phyloP scores from a whole-genome alignment of 768 basidiomycete species.

The Harrya chromipes region DNA sequence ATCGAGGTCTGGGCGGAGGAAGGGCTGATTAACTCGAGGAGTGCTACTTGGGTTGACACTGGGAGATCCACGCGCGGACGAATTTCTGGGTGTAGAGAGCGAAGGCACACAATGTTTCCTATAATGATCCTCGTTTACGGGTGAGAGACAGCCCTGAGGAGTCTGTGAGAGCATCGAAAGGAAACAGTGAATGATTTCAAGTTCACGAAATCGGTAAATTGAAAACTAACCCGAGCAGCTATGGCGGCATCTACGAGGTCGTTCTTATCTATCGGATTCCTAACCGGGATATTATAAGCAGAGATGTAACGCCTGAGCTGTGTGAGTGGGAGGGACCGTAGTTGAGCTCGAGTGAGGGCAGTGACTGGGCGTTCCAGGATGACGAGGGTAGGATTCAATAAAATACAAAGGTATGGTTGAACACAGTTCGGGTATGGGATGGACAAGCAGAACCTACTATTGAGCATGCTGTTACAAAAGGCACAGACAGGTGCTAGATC shows the following conservation, averaged over 20 bases:
- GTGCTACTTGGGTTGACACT: slow-evolving; percentile 6
- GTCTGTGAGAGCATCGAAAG: slow-evolving; percentile 35
- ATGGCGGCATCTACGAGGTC: slow-evolving; percentile 70
- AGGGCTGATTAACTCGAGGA: slow-evolving; percentile 34
- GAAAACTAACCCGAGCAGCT: slow-evolving; percentile 42
- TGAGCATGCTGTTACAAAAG: slow-evolving; percentile 69
- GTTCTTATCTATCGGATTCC: slow-evolving; percentile 70
- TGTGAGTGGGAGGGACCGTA: slow-evolving; percentile 53
- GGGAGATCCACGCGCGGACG: slow-evolving; percentile 12
- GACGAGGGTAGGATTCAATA: neutral
- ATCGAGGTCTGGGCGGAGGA: slow-evolving; percentile 64
- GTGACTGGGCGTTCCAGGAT: slow-evolving; percentile 53
- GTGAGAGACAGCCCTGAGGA: slow-evolving; percentile 58
- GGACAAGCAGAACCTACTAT: slow-evolving; percentile 41
- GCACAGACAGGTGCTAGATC: slow-evolving; percentile 66
- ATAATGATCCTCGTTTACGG: slow-evolving; percentile 53
- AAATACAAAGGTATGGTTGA: neutral
- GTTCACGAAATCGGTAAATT: neutral
- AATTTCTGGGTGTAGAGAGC: slow-evolving; percentile 9
- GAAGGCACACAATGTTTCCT: slow-evolving; percentile 30
- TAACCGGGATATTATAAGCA: slow-evolving; percentile 64
- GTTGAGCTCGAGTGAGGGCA: slow-evolving; percentile 54
- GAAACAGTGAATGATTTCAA: neutral
- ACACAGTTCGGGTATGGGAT: neutral
- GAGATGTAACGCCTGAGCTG: slow-evolving; percentile 68